These are phyloP conservation scores for Cutaneotrichosporon mucoides DNA, from an alignment of 1,284 basidiomycete species.

Conservation along the genomic window DNA sequence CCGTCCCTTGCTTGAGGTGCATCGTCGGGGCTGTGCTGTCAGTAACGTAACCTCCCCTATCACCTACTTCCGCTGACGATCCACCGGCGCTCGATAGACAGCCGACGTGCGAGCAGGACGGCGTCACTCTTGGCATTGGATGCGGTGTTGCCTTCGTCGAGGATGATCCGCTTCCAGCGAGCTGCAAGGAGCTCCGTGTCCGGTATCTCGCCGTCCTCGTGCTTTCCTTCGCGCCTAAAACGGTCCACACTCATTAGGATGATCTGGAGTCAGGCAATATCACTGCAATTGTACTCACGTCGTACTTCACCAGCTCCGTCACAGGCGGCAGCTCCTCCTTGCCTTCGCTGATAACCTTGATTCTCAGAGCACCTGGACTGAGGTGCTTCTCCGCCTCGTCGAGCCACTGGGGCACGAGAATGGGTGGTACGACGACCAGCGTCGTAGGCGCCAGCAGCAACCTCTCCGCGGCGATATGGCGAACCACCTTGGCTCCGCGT, in stretches of 20 bases:
- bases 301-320: conserved; percentile 60
- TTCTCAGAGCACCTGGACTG: conserved; percentile 54
- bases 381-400: conserved; percentile 74
- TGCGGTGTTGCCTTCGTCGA: conserved; percentile 78
- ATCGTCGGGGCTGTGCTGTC: conserved; percentile 33
- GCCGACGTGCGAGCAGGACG: conserved; percentile 55
- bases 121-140: conserved; percentile 56
- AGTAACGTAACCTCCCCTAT: neutral
- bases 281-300: conserved; percentile 55
- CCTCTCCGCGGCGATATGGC: conserved; percentile 25
- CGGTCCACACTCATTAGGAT: conserved; percentile 64
- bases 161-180: conserved; percentile 78
- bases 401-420: conserved; percentile 73
- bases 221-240: conserved; percentile 10
- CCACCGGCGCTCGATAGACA: conserved; percentile 77
- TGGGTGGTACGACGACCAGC: conserved; percentile 70
- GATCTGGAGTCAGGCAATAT: conserved; percentile 52
- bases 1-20: conserved; percentile 39
- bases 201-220: neutral
- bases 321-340: conserved; percentile 58
- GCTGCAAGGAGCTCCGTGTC: conserved; percentile 57
- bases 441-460: conserved; percentile 71
- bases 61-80: conserved; percentile 68
- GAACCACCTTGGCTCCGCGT: conserved; percentile 11
- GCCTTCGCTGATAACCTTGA: conserved; percentile 55